phyloP scores from a whole-genome alignment of 805 yeast species.

The Candida ortonii region DNA sequence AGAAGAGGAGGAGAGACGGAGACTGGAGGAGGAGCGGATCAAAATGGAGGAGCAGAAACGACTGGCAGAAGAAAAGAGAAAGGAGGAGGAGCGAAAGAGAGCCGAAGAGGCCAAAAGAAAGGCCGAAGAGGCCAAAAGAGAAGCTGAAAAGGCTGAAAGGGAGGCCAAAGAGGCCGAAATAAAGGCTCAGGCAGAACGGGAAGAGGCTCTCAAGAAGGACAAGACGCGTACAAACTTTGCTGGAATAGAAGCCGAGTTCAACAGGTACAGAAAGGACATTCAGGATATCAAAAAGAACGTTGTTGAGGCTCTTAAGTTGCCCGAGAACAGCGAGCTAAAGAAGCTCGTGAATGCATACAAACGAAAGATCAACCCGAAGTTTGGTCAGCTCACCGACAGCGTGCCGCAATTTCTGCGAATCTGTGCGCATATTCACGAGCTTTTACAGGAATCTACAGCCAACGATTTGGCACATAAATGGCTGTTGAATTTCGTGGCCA shows the following conservation, averaged over 20 bases:
- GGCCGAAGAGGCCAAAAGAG: constrained; percentile 11
- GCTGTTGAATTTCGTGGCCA: constrained; percentile 79
- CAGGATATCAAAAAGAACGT: constrained; percentile 57
- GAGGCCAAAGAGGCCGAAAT: constrained; percentile 23
- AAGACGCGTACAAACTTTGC: constrained; percentile 34
- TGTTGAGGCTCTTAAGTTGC: constrained; percentile 49
- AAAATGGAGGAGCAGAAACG: constrained; percentile 12
- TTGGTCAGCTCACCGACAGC: constrained; percentile 87
- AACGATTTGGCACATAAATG: constrained; percentile 60
- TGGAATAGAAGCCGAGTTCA: constrained; percentile 42
- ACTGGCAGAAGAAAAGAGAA: constrained; percentile 6
- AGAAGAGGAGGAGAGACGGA: constrained; percentile 20
- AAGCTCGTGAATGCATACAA: constrained; percentile 58
- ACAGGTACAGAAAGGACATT: constrained; percentile 50
- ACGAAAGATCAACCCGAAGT: constrained; percentile 78
- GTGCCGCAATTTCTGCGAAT: constrained; percentile 53
- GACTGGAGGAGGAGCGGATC: constrained; percentile 15
- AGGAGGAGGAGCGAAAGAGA: constrained; percentile 10
- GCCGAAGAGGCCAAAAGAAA: constrained; percentile 21
- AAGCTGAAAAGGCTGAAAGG: constrained; percentile 5
- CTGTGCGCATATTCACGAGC: constrained; percentile 45
- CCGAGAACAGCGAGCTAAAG: constrained; percentile 38
- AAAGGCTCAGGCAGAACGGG: constrained; percentile 23
- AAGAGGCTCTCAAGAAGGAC: constrained; percentile 22
- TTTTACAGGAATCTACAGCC: constrained; percentile 47